Base-by-base conservation (phyloP, 768 basidiomycete species). In the Trametes sanguinea region DNA sequence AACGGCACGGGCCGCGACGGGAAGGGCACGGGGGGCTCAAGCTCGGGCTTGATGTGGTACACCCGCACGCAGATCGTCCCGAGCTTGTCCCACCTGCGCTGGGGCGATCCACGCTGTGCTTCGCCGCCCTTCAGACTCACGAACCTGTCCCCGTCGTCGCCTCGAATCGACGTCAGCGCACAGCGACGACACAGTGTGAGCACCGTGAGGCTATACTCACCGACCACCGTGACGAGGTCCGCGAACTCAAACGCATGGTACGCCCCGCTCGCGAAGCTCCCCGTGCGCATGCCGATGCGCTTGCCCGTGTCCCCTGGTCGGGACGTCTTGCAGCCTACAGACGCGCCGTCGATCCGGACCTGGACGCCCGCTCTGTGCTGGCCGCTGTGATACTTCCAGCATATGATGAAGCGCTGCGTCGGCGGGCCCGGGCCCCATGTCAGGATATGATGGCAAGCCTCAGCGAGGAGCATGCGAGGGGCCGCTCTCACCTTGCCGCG, bases 191-290 rank as follows among this genome's bases (percentile, higher is more conserved):
- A 13, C 39, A 37, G 17, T 8, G 50, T 13, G 50, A 11, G 17
- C 4, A 22, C 22, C 22, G 22, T 22, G 22, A 22, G 22, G 22
- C 22, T 22, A 30, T 32, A 59, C 56, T 5, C 44, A 65, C 64
- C 60, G 42, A 14, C n/a, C 9, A 61, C 58, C 2, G 52, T 44
- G n/a, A 43, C 16, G 3, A 65, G 47, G 11, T 54, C 13, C 0
- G 61, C 52, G 17, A 65, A 65, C n/a, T 65, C 52, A 37, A 66
- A 66, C 27, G 54, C 35, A 11, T 60, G 35, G 45, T 54, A 53
- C 16, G 46, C 32, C 10, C 43, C n/a, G 27, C 45, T 33, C 3
- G 47, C 37, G 4, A 51, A 37, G 6, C 6, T 6, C 11, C 35
- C 43, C 14, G 61, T 62, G 9, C 48, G 43, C 14, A 62, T 27